A percentile compares a stretch with the other conserved stretches of the same genome.
Conservation (phyloP, 176 grass and related monocot species). For the Musa beccarii region DNA sequence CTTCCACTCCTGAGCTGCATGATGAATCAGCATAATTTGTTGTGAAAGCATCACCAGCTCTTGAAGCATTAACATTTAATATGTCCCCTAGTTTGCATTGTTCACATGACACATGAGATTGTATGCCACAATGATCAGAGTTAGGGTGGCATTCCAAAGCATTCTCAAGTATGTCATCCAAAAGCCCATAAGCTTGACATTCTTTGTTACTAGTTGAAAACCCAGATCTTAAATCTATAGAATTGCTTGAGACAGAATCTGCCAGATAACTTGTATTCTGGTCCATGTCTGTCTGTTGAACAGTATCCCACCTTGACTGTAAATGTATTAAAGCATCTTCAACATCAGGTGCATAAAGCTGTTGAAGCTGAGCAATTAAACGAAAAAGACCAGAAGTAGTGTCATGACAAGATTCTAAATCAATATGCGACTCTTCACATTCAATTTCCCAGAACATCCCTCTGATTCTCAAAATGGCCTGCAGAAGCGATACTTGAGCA, state of each 20-base stretch:
- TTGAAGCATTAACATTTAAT: slow-evolving; percentile 21
- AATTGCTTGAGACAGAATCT: slow-evolving; percentile 34
- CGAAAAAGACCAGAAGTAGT: slow-evolving; percentile 60
- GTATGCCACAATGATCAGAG: slow-evolving; percentile 22
- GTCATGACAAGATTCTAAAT: slow-evolving; percentile 64
- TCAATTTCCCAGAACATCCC: slow-evolving; percentile 70
- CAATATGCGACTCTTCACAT: slow-evolving; percentile 69
- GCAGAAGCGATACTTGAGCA: slow-evolving; percentile 53
- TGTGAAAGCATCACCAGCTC: slow-evolving; percentile 8
- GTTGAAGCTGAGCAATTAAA: slow-evolving; percentile 69
- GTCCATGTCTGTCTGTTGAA: slow-evolving; percentile 47
- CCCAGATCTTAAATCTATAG: slow-evolving; percentile 32
- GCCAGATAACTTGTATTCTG: slow-evolving; percentile 14
- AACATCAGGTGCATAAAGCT: slow-evolving; percentile 89
- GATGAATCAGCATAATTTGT: slow-evolving; percentile 24
- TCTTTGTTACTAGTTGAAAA: slow-evolving; percentile 26
- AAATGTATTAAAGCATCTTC: slow-evolving; percentile 76
- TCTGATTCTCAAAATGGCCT: slow-evolving; percentile 49
- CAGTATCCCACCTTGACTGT: slow-evolving; percentile 96
- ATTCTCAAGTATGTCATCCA: slow-evolving; percentile 94
- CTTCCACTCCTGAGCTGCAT: slow-evolving; percentile 12
- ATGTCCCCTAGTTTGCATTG: slow-evolving; percentile 34
- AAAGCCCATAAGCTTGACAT: slow-evolving; percentile 48
- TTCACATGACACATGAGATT: slow-evolving; percentile 28
- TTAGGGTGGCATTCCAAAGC: slow-evolving; percentile 34